A percentile compares a stretch with the other conserved stretches of the same genome.
These are phyloP conservation scores for Xylaria sp. DNA, from an alignment of 2,329 filamentous ascomycete species.

Conservation along the genomic window DNA sequence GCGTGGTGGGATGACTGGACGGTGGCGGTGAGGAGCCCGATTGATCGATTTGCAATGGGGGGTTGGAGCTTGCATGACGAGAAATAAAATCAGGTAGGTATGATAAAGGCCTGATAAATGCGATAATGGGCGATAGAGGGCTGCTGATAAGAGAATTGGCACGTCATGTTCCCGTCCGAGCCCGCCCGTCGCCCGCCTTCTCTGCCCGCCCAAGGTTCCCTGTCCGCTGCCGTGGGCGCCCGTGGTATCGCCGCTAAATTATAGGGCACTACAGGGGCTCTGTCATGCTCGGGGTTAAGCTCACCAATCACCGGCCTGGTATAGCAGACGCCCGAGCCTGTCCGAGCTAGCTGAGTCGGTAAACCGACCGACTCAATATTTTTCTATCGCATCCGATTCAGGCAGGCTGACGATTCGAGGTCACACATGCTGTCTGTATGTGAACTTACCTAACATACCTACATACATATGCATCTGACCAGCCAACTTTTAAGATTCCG, in stretches of 20 bases:
- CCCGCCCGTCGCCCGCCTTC: no score
- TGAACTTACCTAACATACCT: no score
- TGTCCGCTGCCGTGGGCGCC: background rate
- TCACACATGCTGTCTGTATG: background rate
- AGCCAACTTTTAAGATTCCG: background rate
- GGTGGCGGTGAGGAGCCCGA: background rate
- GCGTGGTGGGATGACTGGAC: background rate
- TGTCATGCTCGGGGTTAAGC: slow-evolving; percentile 33
- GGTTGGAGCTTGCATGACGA: slow-evolving; percentile 23
- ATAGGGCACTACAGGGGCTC: background rate
- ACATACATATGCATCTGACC: background rate
- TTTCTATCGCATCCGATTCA: slow-evolving; percentile 13
- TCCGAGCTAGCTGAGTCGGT: slow-evolving; percentile 33
- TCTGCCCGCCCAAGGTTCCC: no score
- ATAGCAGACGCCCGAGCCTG: slow-evolving; percentile 30
- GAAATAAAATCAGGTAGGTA: slow-evolving; percentile 22
- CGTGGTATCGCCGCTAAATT: background rate
- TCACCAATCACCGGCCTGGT: slow-evolving; percentile 18
- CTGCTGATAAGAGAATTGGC: background rate
- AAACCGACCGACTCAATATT: slow-evolving; percentile 9
- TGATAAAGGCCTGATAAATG: background rate
- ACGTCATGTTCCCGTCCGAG: background rate
- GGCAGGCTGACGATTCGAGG: background rate
- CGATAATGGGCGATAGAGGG: background rate
- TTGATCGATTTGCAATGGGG: background rate